phyloP scores from a whole-genome alignment of 2,329 filamentous ascomycete genomes.

The Pestalotiopsis sp. region DNA sequence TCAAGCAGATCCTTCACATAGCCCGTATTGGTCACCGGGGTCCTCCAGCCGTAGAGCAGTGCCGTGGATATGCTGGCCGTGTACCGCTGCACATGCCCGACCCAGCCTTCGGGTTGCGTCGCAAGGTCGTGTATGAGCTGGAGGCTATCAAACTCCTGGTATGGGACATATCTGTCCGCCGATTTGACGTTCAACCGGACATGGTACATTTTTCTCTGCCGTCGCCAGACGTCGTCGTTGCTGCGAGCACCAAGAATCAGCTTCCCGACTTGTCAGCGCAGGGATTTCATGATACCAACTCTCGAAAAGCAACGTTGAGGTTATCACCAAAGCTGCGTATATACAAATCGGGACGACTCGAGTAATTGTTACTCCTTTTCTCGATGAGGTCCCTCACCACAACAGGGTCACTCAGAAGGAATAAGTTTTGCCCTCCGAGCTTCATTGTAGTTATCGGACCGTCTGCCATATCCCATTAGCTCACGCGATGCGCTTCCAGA shows the following conservation, averaged over 20 bases:
- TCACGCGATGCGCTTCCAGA: neutral
- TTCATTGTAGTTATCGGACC: neutral
- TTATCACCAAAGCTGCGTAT: neutral
- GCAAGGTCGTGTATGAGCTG: neutral
- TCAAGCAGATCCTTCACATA: neutral
- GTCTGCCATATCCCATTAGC: neutral
- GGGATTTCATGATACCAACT: neutral
- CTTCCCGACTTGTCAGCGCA: neutral
- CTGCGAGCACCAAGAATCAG: neutral
- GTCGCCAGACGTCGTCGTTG: neutral
- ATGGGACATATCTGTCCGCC: neutral
- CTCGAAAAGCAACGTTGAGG: neutral
- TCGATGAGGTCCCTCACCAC: neutral
- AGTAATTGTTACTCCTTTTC: neutral
- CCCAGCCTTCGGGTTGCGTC: neutral
- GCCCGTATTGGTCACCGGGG: neutral
- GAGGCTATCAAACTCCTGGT: neutral
- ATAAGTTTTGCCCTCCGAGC: neutral
- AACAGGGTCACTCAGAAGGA: neutral
- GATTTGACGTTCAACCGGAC: neutral
- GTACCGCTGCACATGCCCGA: neutral
- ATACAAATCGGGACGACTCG: neutral
- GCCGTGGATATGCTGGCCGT: neutral
- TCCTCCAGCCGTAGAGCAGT: neutral
- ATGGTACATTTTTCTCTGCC: neutral